Evolutionary conservation across 306 rosid genomes (phyloP), one percentile per base, ranked within the genome.

Genomic region (Parietaria judaica): DNA sequence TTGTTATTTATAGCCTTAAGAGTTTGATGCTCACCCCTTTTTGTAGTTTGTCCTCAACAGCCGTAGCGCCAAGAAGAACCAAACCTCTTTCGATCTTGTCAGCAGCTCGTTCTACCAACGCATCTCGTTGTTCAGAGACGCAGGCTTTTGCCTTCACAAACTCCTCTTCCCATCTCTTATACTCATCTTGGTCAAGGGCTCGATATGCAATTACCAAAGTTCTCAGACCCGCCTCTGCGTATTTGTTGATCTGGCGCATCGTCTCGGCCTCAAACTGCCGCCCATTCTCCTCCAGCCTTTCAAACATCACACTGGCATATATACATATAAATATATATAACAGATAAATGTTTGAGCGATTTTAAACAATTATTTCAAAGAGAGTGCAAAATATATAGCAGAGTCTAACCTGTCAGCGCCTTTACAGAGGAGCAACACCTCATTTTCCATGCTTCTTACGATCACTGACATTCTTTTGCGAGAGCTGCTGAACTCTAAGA

Each of bases 391-490:
- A 4, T n/a, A 49, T 51, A 61, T 67, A 54, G 43, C 54, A 50
- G 15, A 63, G 63, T 65, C 74, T 76, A 79, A 89, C 97, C 95
- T 89, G 84, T 90, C 97, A 14, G 95, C 97, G 63, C 97, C 97
- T 81, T 90, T 90, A 88, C 87, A 75, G 64, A 90, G 77, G 74
- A 86, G 95, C 63, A 90, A 70, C 15, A 82, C 57, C 54, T 76
- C 80, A 63, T 78, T 72, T 67, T 90, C 90, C 38, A 54, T 76
- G 68, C 72, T 76, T 79, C 85, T 84, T 41, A 90, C 86, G 60
- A 90, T 84, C 74, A 90, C 97, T 13, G 97, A 90, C 97, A 90
- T 90, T 77, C 97, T 73, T 78, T 86, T 90, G 76, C 97, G 95
- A 48, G 86, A 71, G 70, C 95, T 90, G 67, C 84, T 86, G 80